Conservation (phyloP, 306 rosid genomes). For the Fragaria ananassa region DNA sequence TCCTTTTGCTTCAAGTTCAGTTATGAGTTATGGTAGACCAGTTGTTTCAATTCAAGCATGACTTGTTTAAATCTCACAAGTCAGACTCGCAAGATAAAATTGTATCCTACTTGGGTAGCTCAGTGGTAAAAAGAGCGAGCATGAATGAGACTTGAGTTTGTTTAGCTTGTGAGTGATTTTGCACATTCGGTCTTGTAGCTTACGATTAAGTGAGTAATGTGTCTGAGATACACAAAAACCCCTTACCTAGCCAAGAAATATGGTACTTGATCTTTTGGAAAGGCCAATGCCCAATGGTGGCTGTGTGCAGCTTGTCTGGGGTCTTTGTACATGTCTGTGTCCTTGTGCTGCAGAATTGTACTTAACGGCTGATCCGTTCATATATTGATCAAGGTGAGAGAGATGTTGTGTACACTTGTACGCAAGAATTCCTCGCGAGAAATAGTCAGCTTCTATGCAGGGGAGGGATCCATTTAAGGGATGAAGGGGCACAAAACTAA, state of each 20-base stretch:
- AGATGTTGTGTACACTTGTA: neutral
- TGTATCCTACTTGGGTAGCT: neutral
- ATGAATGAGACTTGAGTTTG: neutral
- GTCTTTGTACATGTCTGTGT: too few relatives aligned
- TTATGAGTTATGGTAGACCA: neutral
- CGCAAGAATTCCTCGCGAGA: neutral
- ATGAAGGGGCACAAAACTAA: neutral
- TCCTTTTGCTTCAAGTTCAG: neutral
- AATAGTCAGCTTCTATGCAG: neutral
- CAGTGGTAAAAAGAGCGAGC: neutral
- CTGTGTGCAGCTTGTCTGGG: too few relatives aligned
- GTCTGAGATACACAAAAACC: too few relatives aligned
- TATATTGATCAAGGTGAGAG: neutral
- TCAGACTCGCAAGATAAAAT: neutral
- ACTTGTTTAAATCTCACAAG: neutral
- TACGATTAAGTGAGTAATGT: too few relatives aligned
- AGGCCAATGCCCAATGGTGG: too few relatives aligned
- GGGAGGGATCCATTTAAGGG: neutral
- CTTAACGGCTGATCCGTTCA: neutral
- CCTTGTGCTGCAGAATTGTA: too few relatives aligned
- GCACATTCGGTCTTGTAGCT: too few relatives aligned
- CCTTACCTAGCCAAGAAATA: too few relatives aligned
- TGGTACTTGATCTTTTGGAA: too few relatives aligned
- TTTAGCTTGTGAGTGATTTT: neutral
- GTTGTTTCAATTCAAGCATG: neutral